A percentile compares a stretch with the other conserved stretches of the same genome.
These are phyloP conservation scores for Delphinella strobiligena DNA, from an alignment of 2,329 filamentous ascomycete genomes.

Conservation along the genomic window DNA sequence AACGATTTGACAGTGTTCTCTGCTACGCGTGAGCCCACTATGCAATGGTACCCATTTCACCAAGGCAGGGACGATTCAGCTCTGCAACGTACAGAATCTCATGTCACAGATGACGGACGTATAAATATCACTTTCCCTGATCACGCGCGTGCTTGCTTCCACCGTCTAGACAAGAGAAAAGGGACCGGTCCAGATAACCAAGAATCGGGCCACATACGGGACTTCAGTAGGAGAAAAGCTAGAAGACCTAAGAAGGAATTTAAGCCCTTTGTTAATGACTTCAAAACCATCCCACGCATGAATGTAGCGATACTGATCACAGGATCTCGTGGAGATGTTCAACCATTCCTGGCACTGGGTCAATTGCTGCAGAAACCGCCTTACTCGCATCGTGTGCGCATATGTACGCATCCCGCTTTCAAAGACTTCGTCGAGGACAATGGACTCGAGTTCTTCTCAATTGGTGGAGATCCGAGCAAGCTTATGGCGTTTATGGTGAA, in stretches of 20 bases:
- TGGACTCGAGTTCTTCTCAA: slow-evolving; percentile 40
- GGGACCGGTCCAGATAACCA: neutral
- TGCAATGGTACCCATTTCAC: neutral
- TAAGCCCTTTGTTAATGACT: neutral
- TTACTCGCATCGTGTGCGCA: slow-evolving; percentile 34
- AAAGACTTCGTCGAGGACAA: slow-evolving; percentile 37
- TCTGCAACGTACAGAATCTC: slow-evolving; percentile 3
- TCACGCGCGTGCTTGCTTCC: slow-evolving; percentile 22
- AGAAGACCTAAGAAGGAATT: neutral
- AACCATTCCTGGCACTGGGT: slow-evolving; percentile 38
- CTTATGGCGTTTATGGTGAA: slow-evolving; percentile 77
- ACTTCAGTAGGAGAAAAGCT: neutral
- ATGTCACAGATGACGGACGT: slow-evolving; percentile 2
- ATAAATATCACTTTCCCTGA: slow-evolving; percentile 13
- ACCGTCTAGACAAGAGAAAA: neutral
- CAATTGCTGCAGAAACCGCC: slow-evolving; percentile 35
- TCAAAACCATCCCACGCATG: slow-evolving; percentile 24
- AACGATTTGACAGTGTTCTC: neutral
- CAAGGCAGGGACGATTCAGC: neutral
- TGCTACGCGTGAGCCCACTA: neutral
- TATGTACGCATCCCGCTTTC: slow-evolving; percentile 38
- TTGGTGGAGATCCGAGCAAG: slow-evolving; percentile 37
- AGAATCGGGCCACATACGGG: neutral
- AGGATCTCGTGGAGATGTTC: slow-evolving; percentile 37
- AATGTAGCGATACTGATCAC: slow-evolving; percentile 39